Evolutionary conservation across 164 flowering plant species (phyloP).

Genomic region (Berberis thunbergii): DNA sequence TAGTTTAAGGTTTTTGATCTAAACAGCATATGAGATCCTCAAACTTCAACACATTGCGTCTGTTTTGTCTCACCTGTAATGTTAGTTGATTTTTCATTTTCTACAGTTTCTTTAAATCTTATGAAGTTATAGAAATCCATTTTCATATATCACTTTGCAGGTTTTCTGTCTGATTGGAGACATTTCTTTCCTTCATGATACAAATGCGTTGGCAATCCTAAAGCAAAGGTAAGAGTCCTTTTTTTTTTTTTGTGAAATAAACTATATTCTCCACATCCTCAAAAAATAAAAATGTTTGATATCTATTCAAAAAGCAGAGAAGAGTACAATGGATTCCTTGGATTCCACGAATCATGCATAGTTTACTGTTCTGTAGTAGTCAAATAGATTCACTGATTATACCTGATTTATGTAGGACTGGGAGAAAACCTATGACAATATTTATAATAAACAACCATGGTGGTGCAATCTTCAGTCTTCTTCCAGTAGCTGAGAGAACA

Average conservation of each 20-base stretch:
- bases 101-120: not conserved
- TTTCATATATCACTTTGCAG: constrained; percentile 26
- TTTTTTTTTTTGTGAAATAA: not conserved
- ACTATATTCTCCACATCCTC: too few relatives aligned
- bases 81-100: not conserved
- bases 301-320: too few relatives aligned
- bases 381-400: not conserved
- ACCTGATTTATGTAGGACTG: constrained; percentile 29
- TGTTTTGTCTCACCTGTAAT: not conserved
- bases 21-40: too few relatives aligned
- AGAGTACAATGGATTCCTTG: too few relatives aligned
- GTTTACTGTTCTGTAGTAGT: constrained; percentile 1
- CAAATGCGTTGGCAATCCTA: constrained; percentile 84
- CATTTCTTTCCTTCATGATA: constrained; percentile 91
- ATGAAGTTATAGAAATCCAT: not conserved
- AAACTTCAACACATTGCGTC: too few relatives aligned
- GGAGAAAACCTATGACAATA: constrained; percentile 75
- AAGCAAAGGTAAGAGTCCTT: constrained; percentile 44
- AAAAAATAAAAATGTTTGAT: too few relatives aligned
- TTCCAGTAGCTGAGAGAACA: constrained; percentile 68
- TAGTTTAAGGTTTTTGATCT: too few relatives aligned
- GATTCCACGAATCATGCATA: too few relatives aligned
- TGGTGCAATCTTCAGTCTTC: constrained; percentile 95
- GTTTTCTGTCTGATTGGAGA: constrained; percentile 81
- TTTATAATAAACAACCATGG: constrained; percentile 85